Percentiles rank a stretch among this genome's conserved stretches.
Evolutionary conservation across 768 basidiomycete genomes (phyloP).

Genomic region (Piloderma croceum): DNA sequence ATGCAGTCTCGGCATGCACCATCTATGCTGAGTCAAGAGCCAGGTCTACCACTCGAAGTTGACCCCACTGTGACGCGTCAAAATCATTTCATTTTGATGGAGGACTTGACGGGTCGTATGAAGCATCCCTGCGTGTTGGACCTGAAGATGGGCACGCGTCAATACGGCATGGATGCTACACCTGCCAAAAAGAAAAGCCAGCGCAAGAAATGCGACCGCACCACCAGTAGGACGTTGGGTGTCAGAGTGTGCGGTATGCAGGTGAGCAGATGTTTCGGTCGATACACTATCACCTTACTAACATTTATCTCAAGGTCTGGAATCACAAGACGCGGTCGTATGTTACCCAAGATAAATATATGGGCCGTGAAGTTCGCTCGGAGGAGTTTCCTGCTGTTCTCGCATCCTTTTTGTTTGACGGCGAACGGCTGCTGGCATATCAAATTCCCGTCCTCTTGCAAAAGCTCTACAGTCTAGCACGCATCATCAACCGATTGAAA

Average conservation of each 20-base stretch:
- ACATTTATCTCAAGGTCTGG: constrained; percentile 67
- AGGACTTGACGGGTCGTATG: constrained; percentile 90
- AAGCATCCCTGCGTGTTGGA: constrained; percentile 94
- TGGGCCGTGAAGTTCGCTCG: constrained; percentile 82
- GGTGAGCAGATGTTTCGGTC: constrained; percentile 44
- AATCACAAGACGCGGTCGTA: constrained; percentile 80
- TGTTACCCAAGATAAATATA: constrained; percentile 93
- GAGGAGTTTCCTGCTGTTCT: constrained; percentile 82
- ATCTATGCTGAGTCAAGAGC: constrained; percentile 21
- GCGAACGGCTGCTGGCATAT: constrained; percentile 75
- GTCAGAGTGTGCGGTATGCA: constrained; percentile 98
- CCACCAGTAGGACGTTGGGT: constrained; percentile 86
- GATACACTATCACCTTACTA: constrained; percentile 3
- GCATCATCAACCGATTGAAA: constrained; percentile 80
- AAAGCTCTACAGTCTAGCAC: constrained; percentile 90
- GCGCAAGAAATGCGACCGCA: constrained; percentile 95
- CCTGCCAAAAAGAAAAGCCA: constrained; percentile 95
- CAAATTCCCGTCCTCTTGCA: constrained; percentile 89
- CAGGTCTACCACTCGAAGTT: constrained; percentile 30
- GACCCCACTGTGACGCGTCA: constrained; percentile 67
- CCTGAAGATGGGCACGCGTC: constrained; percentile 99
- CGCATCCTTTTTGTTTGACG: constrained; percentile 79
- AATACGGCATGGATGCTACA: constrained; percentile 95
- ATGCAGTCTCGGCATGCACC: constrained; percentile 27
- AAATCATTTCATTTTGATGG: constrained; percentile 98